Base-by-base conservation (phyloP, 306 rosid species). In the Ormosia semicastrata region DNA sequence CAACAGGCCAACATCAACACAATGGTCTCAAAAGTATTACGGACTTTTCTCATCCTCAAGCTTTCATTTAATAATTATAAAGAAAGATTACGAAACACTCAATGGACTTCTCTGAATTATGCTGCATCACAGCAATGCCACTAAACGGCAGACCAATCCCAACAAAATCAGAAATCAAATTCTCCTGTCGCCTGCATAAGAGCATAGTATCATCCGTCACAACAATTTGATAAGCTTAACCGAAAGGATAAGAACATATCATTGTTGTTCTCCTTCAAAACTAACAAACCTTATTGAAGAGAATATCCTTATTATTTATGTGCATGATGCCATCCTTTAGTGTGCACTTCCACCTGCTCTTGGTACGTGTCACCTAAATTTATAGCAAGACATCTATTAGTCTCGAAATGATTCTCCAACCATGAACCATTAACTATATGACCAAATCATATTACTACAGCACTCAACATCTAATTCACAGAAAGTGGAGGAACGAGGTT, bases 261-360 rank as follows among this genome's bases (percentile, higher is more conserved):
- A 67, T 15, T 63, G 43, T 24, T 15, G 1, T 52, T 18, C 17
- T 63, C 67, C 30, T 33, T 85, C 15, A 7, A 57, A 18, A 77
- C 34, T 39, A 69, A 47, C 69, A 80, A 13, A 89, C 98, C 98
- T 94, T 94, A 79, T 92, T 94, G 70, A 94, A 94, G 90, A 94
- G 98, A 85, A 94, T 80, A 84, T 94, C 98, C 89, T 86, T 94
- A 49, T 94, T 79, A 81, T 94, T 90, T 84, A 94, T 94, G 86
- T 85, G 98, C 98, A 94, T 94, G 74, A 94, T 87, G 76, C 98
- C 98, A 84, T 94, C 97, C 87, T 94, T 94, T 72, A 94, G 85
- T 10, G 92, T 87, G 88, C 98, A 94, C 77, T 94, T 94, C 98
- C 98, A 94, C 91, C 53, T 91, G 85, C 94, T 94, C 88, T 94